Evolutionary conservation across 148 eudicot genomes (phyloP).

Genomic region (Heliosperma pusillum): DNA sequence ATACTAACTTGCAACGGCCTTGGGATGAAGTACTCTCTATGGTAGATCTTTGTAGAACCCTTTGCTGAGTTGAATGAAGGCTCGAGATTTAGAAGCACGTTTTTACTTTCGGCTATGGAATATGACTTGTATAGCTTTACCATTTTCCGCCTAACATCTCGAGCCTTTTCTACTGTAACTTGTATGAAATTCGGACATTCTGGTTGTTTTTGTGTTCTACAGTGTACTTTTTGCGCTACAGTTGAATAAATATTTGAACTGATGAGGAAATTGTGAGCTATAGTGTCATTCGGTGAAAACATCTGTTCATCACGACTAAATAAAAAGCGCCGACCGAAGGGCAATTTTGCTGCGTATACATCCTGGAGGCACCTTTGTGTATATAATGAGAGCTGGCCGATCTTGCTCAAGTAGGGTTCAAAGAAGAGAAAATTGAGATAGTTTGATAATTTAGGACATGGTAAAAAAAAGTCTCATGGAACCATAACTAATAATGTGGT

Average conservation of each 20-base stretch:
- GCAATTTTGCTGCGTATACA: not conserved
- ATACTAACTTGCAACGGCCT: conserved; percentile 95
- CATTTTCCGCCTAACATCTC: conserved; percentile 27
- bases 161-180: conserved; percentile 11
- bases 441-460: too few relatives aligned
- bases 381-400: not conserved
- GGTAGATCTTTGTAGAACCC: conserved; percentile 32
- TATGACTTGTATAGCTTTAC: conserved; percentile 24
- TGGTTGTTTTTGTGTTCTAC: not conserved
- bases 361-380: not conserved
- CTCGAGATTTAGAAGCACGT: conserved; percentile 22
- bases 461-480: too few relatives aligned
- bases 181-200: conserved; percentile 7
- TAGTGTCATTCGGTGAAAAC: not conserved
- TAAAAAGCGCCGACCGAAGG: not conserved
- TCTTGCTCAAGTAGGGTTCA: not conserved
- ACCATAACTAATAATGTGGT: too few relatives aligned
- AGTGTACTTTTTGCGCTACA: not conserved
- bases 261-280: not conserved
- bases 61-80: conserved; percentile 9
- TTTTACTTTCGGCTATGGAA: conserved; percentile 21
- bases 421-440: not conserved
- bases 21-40: conserved; percentile 70
- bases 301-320: not conserved
- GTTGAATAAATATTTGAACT: conserved; percentile 8